Conservation (phyloP, 768 basidiomycete genomes). For the Wakefieldia striispora region DNA sequence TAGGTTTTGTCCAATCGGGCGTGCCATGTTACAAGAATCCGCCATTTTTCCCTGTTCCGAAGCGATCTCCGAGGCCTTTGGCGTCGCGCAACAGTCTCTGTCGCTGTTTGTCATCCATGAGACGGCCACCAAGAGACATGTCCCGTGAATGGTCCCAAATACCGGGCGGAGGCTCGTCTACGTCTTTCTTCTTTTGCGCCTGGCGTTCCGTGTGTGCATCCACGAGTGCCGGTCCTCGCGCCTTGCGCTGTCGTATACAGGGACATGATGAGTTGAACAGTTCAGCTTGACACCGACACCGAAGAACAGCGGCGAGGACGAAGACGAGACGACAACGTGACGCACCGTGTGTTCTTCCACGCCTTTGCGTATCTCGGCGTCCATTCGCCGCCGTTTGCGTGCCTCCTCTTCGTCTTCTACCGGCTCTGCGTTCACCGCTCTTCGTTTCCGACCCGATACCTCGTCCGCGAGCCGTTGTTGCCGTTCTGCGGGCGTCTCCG, state of each 20-base stretch:
- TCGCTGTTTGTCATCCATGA: conserved; percentile 88
- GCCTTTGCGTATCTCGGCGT: conserved; percentile 65
- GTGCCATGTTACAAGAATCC: conserved; percentile 47
- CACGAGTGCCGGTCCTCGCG: conserved; percentile 54
- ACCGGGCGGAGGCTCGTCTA: conserved; percentile 52
- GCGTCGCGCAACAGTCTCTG: conserved; percentile 78
- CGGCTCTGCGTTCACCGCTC: conserved; percentile 52
- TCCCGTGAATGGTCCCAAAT: conserved; percentile 95
- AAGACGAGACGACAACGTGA: conserved; percentile 10
- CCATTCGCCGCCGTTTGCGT: conserved; percentile 57
- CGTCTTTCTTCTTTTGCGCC: conserved; percentile 37
- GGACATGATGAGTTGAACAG: neutral
- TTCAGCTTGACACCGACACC: too few species aligned
- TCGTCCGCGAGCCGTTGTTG: conserved; percentile 93
- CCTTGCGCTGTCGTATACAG: conserved; percentile 36
- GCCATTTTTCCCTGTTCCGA: conserved; percentile 70
- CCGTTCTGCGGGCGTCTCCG: conserved; percentile 92
- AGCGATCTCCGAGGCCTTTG: conserved; percentile 76
- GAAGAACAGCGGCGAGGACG: neutral
- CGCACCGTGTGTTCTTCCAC: conserved; percentile 81
- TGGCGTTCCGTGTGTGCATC: conserved; percentile 46
- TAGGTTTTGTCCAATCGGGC: neutral
- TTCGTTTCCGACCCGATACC: conserved; percentile 85
- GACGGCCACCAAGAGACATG: conserved; percentile 81
- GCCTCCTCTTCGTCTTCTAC: conserved; percentile 38